Base-by-base conservation (phyloP, 2,329 filamentous ascomycete species). In the Aspergillus alliaceus region DNA sequence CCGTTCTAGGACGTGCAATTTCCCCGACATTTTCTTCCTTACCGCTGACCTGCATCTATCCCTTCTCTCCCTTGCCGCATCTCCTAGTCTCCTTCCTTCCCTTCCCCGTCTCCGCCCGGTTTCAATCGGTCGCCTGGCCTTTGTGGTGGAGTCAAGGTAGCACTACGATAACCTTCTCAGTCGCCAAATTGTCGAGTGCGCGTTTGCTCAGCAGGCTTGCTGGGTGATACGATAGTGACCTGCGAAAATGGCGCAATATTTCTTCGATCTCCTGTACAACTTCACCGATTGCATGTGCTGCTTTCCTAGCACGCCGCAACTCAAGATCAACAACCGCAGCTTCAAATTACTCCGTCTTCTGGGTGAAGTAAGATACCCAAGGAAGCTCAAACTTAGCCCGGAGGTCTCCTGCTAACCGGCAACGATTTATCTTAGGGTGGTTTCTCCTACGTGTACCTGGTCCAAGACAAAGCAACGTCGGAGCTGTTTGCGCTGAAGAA, bases 401-500 rank as follows among this genome's bases (percentile, higher is more conserved):
- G 32, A 2, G 29, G 25, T 18, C 18, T 14, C 11, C n/a, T 48
- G 20, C 27, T 48, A 14, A 48, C 29, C 15, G 40, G 20, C 6
- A 44, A 14, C 14, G 14, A 51, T 20, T 9, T 48, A 22, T 35
- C 4, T 24, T 62, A 93, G 89, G 95, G 95, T 72, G 95, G 95
- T 70, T 99, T 99, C 82, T 96, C 92, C 64, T 99, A 98, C 77
- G 95, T 99, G 67, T 99, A 99, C 79, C 90, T 99, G 58, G 95
- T 99, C 59, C 90, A 98, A 81, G 93, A 97, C 75, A 93, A 90
- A 48, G 82, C 86, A 54, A 89, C 86, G 52, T 90, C 90, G 58
- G 87, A 93, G 68, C 85, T 96, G 47, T 93, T 96, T 75, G 95
- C 95, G 18, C 87, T 98, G 60, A 99, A 99, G 78, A 99, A 99